These are phyloP conservation scores for Lactarius evosmus DNA, from an alignment of 768 basidiomycete species.

Conservation along the genomic window DNA sequence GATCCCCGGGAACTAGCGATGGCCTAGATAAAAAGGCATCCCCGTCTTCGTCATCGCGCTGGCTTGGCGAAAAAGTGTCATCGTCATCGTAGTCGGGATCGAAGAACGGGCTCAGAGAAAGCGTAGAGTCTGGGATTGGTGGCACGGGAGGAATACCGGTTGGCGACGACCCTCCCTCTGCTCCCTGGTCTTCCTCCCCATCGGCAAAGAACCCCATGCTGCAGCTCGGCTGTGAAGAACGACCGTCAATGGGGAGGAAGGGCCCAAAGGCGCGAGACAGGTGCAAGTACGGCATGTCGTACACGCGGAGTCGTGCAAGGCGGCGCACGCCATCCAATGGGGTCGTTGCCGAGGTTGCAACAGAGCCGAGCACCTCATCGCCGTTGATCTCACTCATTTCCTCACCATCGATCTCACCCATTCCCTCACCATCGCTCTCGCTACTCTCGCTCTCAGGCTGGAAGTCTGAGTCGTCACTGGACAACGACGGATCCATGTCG, in stretches of 20 bases:
- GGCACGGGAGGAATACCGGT: neutral
- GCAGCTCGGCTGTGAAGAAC: neutral
- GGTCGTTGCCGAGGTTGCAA: neutral
- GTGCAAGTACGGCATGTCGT: slow-evolving; percentile 38
- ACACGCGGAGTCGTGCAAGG: slow-evolving; percentile 37
- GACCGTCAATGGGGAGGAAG: slow-evolving; percentile 33
- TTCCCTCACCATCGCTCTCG: slow-evolving; percentile 12
- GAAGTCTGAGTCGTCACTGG: slow-evolving; percentile 7
- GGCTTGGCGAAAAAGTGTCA: neutral
- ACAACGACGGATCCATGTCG: neutral
- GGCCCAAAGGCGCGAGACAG: slow-evolving; percentile 39
- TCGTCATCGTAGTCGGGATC: neutral
- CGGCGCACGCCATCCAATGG: slow-evolving; percentile 31
- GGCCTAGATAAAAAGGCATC: neutral
- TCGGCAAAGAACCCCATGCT: neutral
- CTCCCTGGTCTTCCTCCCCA: neutral
- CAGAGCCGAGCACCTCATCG: slow-evolving; percentile 3
- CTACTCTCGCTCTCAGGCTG: neutral
- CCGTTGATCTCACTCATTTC: slow-evolving; percentile 13
- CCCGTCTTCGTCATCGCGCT: slow-evolving; percentile 7
- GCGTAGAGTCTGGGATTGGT: slow-evolving; percentile 10
- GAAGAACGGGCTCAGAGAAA: neutral
- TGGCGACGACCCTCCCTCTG: neutral
- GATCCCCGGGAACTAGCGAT: slow-evolving; percentile 24
- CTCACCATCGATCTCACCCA: slow-evolving; percentile 6